phyloP scores from a whole-genome alignment of 306 rosid species.

The Corylus avellana region DNA sequence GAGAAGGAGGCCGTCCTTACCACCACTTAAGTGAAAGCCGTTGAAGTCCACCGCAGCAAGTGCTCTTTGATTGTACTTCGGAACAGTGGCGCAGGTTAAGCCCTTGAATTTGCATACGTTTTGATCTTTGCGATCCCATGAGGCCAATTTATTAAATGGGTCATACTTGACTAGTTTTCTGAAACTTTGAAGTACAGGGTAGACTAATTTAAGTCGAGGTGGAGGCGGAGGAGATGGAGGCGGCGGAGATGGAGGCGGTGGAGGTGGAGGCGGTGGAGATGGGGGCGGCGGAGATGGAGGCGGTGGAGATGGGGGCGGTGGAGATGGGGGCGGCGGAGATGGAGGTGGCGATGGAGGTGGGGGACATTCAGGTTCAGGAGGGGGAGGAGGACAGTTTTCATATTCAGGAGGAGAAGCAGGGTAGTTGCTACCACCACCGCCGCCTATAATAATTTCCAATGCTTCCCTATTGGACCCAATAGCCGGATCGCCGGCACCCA shows the following conservation, averaged over 20 bases:
- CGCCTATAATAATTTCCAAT: slow-evolving; percentile 45
- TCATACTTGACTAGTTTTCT: neutral
- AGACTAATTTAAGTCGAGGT: slow-evolving; percentile 25
- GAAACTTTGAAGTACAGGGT: slow-evolving; percentile 25
- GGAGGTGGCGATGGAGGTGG: neutral
- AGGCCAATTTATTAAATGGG: neutral
- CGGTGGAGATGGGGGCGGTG: neutral
- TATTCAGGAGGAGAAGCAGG: slow-evolving; percentile 35
- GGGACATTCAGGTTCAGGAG: slow-evolving; percentile 13
- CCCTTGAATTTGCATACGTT: slow-evolving; percentile 29
- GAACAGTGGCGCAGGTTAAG: slow-evolving; percentile 25
- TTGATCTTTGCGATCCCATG: neutral
- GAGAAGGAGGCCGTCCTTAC: slow-evolving; percentile 13
- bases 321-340: accelerated
- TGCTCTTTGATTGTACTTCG: accelerated
- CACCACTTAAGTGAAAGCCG: neutral
- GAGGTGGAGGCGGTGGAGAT: neutral
- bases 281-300: neutral
- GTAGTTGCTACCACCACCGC: slow-evolving; percentile 20
- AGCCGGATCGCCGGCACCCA: slow-evolving; percentile 1
- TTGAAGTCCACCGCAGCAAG: slow-evolving; percentile 66
- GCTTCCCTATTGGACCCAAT: slow-evolving; percentile 35
- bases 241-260: no score
- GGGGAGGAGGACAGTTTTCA: slow-evolving; percentile 35
- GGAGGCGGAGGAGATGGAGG: neutral